Percentiles rank a stretch among this genome's conserved stretches.
Evolutionary conservation across 306 rosid genomes (phyloP).

Genomic region (Trifolium dubium): DNA sequence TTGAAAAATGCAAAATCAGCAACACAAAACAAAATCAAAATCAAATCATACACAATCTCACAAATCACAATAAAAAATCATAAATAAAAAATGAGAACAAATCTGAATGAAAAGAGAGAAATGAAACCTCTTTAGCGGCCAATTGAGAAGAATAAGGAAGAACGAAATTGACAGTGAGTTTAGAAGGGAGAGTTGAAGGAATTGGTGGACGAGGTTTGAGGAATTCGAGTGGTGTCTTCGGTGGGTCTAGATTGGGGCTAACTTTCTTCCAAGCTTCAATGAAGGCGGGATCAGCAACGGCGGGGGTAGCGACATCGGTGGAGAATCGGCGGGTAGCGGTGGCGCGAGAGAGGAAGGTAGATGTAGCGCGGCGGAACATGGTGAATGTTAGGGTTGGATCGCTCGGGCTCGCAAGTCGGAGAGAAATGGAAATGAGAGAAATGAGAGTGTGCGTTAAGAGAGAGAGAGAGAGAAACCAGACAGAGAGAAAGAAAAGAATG

Average conservation of each 20-base stretch:
- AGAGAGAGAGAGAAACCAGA: not conserved
- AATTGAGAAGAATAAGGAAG: slow-evolving; percentile 89
- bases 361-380: slow-evolving; percentile 83
- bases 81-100: not conserved
- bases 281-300: slow-evolving; percentile 48
- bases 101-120: not conserved
- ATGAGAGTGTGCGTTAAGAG: not conserved
- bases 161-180: slow-evolving; percentile 93
- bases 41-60: not conserved
- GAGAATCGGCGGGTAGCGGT: slow-evolving; percentile 61
- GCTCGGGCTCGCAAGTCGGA: slow-evolving; percentile 99
- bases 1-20: not conserved
- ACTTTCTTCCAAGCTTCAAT: slow-evolving; percentile 75
- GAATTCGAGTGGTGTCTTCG: slow-evolving; percentile 72
- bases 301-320: slow-evolving; percentile 55
- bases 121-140: slow-evolving; percentile 74
- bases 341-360: slow-evolving; percentile 49
- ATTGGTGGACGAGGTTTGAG: slow-evolving; percentile 75
- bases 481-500: not conserved
- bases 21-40: not conserved
- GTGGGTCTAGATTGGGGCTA: slow-evolving; percentile 72
- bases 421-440: slow-evolving; percentile 41
- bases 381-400: slow-evolving; percentile 48
- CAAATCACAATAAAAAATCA: not conserved
- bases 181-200: slow-evolving; percentile 74